Base-by-base conservation (phyloP, 2,329 filamentous ascomycete species). In the Didymella arachidicola region DNA sequence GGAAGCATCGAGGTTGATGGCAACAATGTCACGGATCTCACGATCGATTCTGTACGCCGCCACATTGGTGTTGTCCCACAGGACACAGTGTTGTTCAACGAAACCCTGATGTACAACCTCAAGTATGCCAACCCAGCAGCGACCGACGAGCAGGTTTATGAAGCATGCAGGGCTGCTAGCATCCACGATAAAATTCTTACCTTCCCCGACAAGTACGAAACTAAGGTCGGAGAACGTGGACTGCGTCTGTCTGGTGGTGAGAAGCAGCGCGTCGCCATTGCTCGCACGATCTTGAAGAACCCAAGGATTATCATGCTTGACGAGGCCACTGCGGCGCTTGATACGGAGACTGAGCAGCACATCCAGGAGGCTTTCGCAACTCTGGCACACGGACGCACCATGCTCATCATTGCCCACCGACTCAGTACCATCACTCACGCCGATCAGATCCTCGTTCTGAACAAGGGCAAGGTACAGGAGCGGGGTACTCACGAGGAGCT, bases 21-120 rank as follows among this genome's bases (percentile, higher is more conserved):
- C 7, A 86, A 88, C 59, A 87, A 97, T 72, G 91, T 97, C 47
- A 87, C 91, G 75, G 88, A 93, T 65, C 81, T 97, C 59, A 96
- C 92, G 1, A 97, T 98, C 68, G 92, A 97, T 78, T 97, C 93
- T n/a, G 83, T 99, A 55, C 88, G 95, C 66, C 86, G 86, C 59
- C 90, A 93, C 74, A 97, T 99, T 70, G 95, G 95, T 25, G 94
- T 99, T 42, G 95, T 99, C 7, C 95, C 95, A 1, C 95, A 99
- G 77, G 95, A 99, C 71, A 97, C 94, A 4, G 91, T 96, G 6
- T 82, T 97, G 43, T 97, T 97, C 84, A 97, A 97, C 75, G 93
- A 97, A 76, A 90, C 90, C 1, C 81, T 97, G 63, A 95, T 97
- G 92, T 97, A 96, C 80, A 97, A 97, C 73, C 82, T 97, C 61